Evolutionary conservation across 148 eudicot species (phyloP), one percentile per base, ranked within the genome.

Genomic region (Mesembryanthemum crystallinum): DNA sequence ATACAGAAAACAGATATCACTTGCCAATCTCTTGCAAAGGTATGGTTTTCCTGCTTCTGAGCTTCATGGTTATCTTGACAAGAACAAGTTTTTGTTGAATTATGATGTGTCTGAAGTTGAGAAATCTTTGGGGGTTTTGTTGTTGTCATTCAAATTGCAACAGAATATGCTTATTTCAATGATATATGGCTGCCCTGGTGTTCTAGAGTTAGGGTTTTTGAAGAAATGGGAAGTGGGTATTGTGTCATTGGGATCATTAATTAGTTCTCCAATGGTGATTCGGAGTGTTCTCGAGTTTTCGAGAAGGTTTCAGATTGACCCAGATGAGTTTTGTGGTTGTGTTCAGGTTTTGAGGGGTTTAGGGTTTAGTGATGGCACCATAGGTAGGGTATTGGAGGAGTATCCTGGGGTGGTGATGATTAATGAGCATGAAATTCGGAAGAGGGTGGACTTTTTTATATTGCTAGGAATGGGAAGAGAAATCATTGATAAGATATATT

Each of bases 181-280:
- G 47, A 82, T 88, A 28, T 62, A 54, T 67, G 76, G 78, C 13
- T 94, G 90, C 73, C 98, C 98, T 74, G 69, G 76, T 64, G 82
- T 89, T 66, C 68, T 91, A 42, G 89, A 87, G 2, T 73, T 81
- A 73, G 82, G 82, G 13, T 89, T 91, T 83, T 76, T 91, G 87
- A 85, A 79, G 80, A 88, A 87, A 75, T 94, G 97, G 98, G 76
- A 84, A 82, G 17, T 64, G 79, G 82, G 81, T 58, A 8, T 85
- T 78, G 32, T 32, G 7, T 76, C 77, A 71, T 45, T 83, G 49
- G 86, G 85, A 30, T 14, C 60, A 70, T 73, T 73, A 32, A 68
- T 49, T 52, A 30, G 73, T 63, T 60, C 70, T 67, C 54, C 83
- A 12, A 68, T 45, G 63, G 74, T 76, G 42, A 47, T 86, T 73